phyloP scores from a whole-genome alignment of 2,329 filamentous ascomycete genomes.

The Fusarium tuaranense region DNA sequence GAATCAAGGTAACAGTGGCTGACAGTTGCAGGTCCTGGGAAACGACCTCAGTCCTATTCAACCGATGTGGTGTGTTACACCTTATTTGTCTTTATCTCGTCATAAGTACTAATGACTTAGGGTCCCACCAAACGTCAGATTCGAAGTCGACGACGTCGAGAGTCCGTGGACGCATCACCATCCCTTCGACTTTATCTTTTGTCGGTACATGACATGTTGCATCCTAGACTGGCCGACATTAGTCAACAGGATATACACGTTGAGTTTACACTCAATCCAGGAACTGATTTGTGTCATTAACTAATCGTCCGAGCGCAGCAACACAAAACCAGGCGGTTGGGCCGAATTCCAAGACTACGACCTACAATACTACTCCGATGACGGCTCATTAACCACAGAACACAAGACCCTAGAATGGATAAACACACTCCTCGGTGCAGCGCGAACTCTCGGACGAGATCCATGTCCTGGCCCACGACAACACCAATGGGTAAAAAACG shows the following conservation, averaged over 20 bases:
- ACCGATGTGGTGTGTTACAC: slow-evolving; percentile 37
- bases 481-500: slow-evolving; percentile 46
- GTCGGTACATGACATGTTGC: slow-evolving; percentile 47
- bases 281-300: not conserved
- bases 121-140: slow-evolving; percentile 50
- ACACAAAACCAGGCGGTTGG: slow-evolving; percentile 52
- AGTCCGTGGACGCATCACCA: slow-evolving; percentile 38
- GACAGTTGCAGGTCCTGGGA: slow-evolving; percentile 35
- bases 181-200: slow-evolving; percentile 53
- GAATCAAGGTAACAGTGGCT: not conserved
- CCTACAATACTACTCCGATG: slow-evolving; percentile 44
- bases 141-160: slow-evolving; percentile 53
- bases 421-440: slow-evolving; percentile 28
- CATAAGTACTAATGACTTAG: slow-evolving; percentile 1
- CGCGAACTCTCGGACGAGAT: slow-evolving; percentile 34
- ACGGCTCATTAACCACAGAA: slow-evolving; percentile 40
- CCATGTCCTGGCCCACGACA: slow-evolving; percentile 41
- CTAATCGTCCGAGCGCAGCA: slow-evolving; percentile 6
- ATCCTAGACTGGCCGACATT: slow-evolving; percentile 48
- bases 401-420: slow-evolving; percentile 39
- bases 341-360: slow-evolving; percentile 47
- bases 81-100: too few relatives aligned
- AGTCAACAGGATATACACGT: slow-evolving; percentile 39
- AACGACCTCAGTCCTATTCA: slow-evolving; percentile 49
- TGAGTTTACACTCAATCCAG: not conserved